These are phyloP conservation scores for Pyrus bretschneideri DNA, from an alignment of 306 rosid genomes.

Conservation along the genomic window DNA sequence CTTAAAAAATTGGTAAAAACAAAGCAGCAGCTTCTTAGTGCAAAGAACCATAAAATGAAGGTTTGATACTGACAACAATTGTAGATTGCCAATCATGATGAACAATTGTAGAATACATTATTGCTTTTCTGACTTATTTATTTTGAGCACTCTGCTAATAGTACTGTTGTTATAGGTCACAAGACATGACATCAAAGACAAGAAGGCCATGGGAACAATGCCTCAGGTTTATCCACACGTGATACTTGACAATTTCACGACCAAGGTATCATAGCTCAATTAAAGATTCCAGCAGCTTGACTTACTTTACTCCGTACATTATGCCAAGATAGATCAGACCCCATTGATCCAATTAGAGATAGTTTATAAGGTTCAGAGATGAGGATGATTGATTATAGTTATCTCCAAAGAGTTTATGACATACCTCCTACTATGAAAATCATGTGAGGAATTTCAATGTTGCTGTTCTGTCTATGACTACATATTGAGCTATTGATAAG, in stretches of 20 bases:
- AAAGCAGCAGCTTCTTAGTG: not conserved
- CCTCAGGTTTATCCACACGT: constrained; percentile 89
- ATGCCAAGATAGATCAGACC: not conserved
- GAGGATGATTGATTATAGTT: not conserved
- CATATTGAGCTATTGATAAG: not conserved
- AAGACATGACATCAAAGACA: constrained; percentile 89
- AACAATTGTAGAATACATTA: not conserved
- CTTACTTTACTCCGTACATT: not conserved
- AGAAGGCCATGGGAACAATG: constrained; percentile 78
- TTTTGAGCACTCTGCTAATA: constrained; percentile 19
- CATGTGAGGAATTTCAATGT: constrained; percentile 1
- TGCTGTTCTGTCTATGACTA: not conserved
- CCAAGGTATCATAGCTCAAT: constrained; percentile 52
- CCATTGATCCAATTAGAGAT: not conserved
- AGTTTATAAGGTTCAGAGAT: not conserved
- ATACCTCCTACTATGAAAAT: not conserved
- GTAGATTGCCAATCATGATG: not conserved
- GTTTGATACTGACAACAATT: not conserved
- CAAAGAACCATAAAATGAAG: not conserved
- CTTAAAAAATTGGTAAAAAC: not conserved
- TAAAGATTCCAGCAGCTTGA: not conserved
- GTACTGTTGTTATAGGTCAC: constrained; percentile 51
- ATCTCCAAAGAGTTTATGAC: not conserved
- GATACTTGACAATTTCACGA: constrained; percentile 69
- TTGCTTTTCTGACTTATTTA: not conserved